Percentiles rank a stretch among this genome's conserved stretches.
phyloP scores from a whole-genome alignment of 768 basidiomycete species.

The Boletellus emodensis region DNA sequence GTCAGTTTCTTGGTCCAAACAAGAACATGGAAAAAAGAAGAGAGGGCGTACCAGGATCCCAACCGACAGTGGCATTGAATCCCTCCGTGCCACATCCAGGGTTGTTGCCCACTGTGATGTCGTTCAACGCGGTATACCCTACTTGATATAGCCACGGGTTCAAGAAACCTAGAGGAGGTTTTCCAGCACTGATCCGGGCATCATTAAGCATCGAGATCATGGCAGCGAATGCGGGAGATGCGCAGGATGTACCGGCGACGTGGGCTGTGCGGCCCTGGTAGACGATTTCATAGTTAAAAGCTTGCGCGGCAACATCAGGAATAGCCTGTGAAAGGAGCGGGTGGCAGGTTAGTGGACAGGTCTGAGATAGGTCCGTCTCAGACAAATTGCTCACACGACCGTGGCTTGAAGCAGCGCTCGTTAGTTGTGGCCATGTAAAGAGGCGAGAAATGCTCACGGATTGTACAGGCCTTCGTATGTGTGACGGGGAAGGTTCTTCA shows the following conservation, averaged over 20 bases:
- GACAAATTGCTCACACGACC: constrained; percentile 47
- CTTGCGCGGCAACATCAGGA: constrained; percentile 68
- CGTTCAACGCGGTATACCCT: constrained; percentile 41
- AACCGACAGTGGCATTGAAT: constrained; percentile 57
- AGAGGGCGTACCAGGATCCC: constrained; percentile 51
- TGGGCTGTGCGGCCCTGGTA: constrained; percentile 34
- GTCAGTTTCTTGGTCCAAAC: not conserved
- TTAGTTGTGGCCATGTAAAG: not conserved
- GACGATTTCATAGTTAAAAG: constrained; percentile 45
- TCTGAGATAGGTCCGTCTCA: no score
- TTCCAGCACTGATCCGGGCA: constrained; percentile 42
- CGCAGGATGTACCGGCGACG: constrained; percentile 62
- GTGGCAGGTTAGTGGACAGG: no score
- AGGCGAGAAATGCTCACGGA: constrained; percentile 33
- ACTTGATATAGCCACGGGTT: constrained; percentile 56
- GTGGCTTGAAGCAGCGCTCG: constrained; percentile 24
- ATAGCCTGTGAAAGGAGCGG: no score
- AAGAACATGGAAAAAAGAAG: not conserved
- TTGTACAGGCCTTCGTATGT: constrained; percentile 61
- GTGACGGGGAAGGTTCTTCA: constrained; percentile 42
- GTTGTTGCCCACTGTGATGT: constrained; percentile 56
- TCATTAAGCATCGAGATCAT: constrained; percentile 66
- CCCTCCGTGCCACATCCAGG: constrained; percentile 60
- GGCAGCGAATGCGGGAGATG: constrained; percentile 61
- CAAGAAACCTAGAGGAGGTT: constrained; percentile 56